Evolutionary conservation across 2,329 filamentous ascomycete species (phyloP).

Genomic region (Sporothrix luriei): DNA sequence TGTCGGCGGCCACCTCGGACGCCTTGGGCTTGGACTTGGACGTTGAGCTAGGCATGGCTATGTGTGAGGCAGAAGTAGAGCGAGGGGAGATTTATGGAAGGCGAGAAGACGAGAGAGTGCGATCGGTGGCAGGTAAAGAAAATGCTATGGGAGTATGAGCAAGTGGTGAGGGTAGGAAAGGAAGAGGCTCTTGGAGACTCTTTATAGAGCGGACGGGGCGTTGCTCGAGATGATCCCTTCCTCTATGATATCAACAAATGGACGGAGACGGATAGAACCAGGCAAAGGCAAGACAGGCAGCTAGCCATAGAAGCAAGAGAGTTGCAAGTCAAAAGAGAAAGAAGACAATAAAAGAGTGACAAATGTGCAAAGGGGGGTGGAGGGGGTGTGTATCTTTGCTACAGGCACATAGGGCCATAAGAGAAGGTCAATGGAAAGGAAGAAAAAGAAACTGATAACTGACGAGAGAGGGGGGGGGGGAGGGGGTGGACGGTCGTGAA

Average conservation of each 20-base stretch:
- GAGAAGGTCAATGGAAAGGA: not conserved
- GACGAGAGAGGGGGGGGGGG: not conserved
- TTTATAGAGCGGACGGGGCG: not conserved
- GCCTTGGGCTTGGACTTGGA: constrained; percentile 59
- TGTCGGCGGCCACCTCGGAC: constrained; percentile 71
- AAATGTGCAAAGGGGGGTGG: not conserved
- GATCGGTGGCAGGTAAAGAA: not conserved
- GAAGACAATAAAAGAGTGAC: constrained; percentile 1
- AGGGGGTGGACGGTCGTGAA: not conserved
- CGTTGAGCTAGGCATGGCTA: constrained; percentile 30
- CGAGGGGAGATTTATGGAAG: too few relatives aligned
- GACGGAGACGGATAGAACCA: not conserved
- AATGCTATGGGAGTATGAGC: not conserved
- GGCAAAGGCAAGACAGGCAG: not conserved
- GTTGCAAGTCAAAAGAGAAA: not conserved
- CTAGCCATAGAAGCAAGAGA: not conserved
- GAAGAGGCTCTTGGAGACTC: not conserved
- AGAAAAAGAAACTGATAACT: constrained; percentile 4
- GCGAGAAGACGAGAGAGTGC: not conserved
- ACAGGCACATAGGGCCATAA: not conserved
- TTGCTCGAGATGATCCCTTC: not conserved
- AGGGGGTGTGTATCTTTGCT: constrained; percentile 8
- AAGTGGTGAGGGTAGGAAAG: not conserved
- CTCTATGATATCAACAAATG: not conserved
- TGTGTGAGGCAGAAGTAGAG: not conserved